Base-by-base conservation (phyloP, 805 yeast genomes). In the Barnettozyma sp. region DNA sequence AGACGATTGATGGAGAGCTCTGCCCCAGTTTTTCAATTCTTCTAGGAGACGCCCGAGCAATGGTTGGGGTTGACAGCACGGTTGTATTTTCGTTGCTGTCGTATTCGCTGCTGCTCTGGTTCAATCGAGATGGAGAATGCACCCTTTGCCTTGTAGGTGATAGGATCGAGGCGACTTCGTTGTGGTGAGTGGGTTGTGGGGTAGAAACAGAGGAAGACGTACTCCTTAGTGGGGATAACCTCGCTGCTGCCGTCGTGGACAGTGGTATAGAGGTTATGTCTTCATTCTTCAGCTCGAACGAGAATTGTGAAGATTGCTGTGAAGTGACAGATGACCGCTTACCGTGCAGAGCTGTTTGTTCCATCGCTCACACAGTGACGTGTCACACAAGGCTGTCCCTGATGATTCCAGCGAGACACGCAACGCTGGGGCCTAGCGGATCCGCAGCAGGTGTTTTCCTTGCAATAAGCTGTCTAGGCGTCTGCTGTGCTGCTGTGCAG, bases 241-340 rank as follows among this genome's bases (percentile, higher is more conserved):
- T 32, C 2, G 22, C 12, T 14, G 40, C 8, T 3, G 22, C 15
- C 12, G 23, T 16, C 5, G 20, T 25, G 10, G 8, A 9, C n/a
- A n/a, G n/a, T 14, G 27, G 16, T 11, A 25, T 14, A 15, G 33
- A 14, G 22, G 14, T 32, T 14, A 27, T 22, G n/a, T 32, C 29
- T 10, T 36, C 40, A 14, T 16, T 15, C n/a, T 36, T 36, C 26
- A 32, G 8, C 14, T 36, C 40, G n/a, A 36, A 36, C 2, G 40
- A 36, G 26, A 36, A 36, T 14, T 36, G 36, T 6, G 36, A 32
- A 6, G 36, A 32, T 13, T 36, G 33, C 23, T 27, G 24, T 6
- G 40, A 36, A 2, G 36, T 23, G 12, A 36, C 27, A 7, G 40
- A 36, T 12, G 28, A 14, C 8, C 36, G 26, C 14, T 32, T 27